Conservation (phyloP, 2,329 filamentous ascomycete species). For the Karstenula rhodostoma region DNA sequence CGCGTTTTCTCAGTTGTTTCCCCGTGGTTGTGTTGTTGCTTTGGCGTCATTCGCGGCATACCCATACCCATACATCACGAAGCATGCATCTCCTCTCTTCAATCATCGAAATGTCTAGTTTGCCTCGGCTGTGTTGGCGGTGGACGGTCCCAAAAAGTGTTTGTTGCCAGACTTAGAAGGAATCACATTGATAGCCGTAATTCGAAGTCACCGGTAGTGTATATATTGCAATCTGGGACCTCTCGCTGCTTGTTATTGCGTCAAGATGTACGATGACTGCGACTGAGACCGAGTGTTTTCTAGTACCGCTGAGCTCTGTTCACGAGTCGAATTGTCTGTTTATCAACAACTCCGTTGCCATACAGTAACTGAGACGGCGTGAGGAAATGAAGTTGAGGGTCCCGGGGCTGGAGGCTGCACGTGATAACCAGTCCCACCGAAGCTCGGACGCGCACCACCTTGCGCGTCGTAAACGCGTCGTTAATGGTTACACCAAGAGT, state of each 20-base stretch:
- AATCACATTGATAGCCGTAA: not conserved
- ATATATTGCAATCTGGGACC: not conserved
- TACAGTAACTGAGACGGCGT: not conserved
- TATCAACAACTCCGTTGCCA: not conserved
- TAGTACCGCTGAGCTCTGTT: not conserved
- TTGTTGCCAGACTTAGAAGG: not conserved
- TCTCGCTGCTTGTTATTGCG: not conserved
- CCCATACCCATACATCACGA: conserved; percentile 1
- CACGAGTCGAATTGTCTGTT: not conserved
- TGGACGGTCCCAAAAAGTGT: conserved; percentile 13
- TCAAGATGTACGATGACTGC: not conserved
- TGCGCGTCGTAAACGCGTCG: conserved; percentile 30
- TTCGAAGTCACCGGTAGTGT: not conserved
- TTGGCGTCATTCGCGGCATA: conserved; percentile 9
- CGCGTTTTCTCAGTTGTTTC: conserved; percentile 11
- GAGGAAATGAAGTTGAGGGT: not conserved
- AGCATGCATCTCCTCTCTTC: not conserved
- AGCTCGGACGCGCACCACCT: conserved; percentile 13
- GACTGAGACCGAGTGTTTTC: not conserved
- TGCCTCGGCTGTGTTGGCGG: not conserved
- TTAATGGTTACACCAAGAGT: conserved; percentile 24
- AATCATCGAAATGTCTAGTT: conserved; percentile 2
- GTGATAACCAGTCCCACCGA: conserved; percentile 8
- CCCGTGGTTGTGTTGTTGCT: conserved; percentile 6
- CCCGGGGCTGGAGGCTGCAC: not conserved